A percentile compares a stretch with the other conserved stretches of the same genome.
Conservation (phyloP, 768 basidiomycete genomes). For the Arthromyces matolae region DNA sequence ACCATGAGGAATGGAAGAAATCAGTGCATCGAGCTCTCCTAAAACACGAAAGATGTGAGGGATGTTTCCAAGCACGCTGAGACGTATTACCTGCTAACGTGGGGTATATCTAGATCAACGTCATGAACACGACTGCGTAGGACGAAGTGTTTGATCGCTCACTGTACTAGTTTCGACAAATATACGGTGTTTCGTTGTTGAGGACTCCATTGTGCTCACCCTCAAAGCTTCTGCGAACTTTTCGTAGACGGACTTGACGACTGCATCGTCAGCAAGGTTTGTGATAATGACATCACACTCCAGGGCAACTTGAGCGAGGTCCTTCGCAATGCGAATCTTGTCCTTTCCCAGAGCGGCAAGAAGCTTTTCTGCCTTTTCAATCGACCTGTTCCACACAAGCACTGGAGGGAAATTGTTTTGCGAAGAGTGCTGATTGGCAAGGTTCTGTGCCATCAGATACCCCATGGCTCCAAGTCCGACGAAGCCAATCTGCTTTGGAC, state of each 20-base stretch:
- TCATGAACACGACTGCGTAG: too few species aligned
- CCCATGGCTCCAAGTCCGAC: constrained; percentile 67
- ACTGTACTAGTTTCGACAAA: constrained; percentile 88
- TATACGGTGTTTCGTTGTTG: constrained; percentile 52
- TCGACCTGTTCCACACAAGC: constrained; percentile 74
- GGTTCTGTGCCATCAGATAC: constrained; percentile 72
- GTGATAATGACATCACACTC: constrained; percentile 77
- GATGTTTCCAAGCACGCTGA: neutral
- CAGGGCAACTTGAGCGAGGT: constrained; percentile 53
- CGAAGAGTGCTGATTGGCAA: constrained; percentile 51
- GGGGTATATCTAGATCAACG: constrained; percentile 62
- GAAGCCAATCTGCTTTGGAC: constrained; percentile 35
- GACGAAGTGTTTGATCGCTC: constrained; percentile 16
- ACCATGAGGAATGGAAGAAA: constrained; percentile 55
- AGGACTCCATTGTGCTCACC: constrained; percentile 37
- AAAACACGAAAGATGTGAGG: constrained; percentile 1
- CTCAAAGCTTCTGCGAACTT: constrained; percentile 56
- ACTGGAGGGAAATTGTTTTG: constrained; percentile 44
- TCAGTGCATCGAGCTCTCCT: constrained; percentile 68
- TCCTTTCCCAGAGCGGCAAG: constrained; percentile 50
- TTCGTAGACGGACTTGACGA: constrained; percentile 59
- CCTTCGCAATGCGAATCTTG: constrained; percentile 52
- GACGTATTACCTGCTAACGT: constrained; percentile 43
- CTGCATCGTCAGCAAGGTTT: constrained; percentile 68
- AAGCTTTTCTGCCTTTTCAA: constrained; percentile 56